Evolutionary conservation across 805 yeast genomes (phyloP), one percentile per base, ranked within the genome.

Genomic region (Candida suzukii): DNA sequence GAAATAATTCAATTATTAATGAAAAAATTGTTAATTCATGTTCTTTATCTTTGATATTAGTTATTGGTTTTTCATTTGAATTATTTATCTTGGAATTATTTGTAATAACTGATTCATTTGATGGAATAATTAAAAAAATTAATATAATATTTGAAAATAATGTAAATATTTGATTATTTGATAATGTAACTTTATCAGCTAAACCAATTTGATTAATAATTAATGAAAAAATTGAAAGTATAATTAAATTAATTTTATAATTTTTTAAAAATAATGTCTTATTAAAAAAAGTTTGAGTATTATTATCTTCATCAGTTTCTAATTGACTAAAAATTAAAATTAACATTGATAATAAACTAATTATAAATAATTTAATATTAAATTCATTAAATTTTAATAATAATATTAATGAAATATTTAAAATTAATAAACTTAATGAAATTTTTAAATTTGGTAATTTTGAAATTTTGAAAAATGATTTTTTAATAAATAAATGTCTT

Each of bases 1-100:
- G 51, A 31, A 71, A 64, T 35, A 73, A 50, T 46, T 70, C 70
- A 16, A 52, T 26, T 6, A 61, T 17, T 9, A 63, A 40, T 12
- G 52, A 14, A n/a, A 21, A 21, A n/a, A 33, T 21, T n/a, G 36
- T 33, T 3, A 33, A 21, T n/a, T 33, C 18, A 14, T 31, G 16
- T 19, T 31, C 35, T 16, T 11, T 4, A 7, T 31, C 35, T 10
- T 3, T 19, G 6, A 24, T 10, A 13, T 22, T 3, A 6, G 24
- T 19, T 31, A 31, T n/a, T 19, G 22, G 4, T n/a, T 18, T 31
- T 12, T 11, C 9, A 13, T 10, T n/a, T n/a, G n/a, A n/a, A n/a
- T n/a, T n/a, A n/a, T n/a, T n/a, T n/a, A n/a, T n/a, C n/a, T n/a
- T n/a, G n/a, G n/a, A n/a, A n/a, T n/a, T n/a, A n/a, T n/a, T n/a